Conservation (phyloP, 2,329 filamentous ascomycete species). For the Hortaea sp. region DNA sequence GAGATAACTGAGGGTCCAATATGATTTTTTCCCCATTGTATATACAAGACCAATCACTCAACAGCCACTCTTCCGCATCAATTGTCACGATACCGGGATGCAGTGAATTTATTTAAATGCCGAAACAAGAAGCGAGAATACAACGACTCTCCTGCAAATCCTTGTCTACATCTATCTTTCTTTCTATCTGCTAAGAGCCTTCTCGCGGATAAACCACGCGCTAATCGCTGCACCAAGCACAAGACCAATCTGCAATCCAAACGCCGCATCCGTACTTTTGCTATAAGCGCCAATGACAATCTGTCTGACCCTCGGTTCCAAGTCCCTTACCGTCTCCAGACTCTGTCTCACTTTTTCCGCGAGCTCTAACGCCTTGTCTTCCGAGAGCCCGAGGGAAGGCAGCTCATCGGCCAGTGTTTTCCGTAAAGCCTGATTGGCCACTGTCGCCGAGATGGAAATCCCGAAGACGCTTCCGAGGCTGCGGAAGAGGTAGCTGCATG, state of each 20-base stretch:
- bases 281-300: constrained; percentile 60
- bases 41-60: no score
- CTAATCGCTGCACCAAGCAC: constrained; percentile 39
- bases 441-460: constrained; percentile 59
- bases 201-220: constrained; percentile 38
- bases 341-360: constrained; percentile 60
- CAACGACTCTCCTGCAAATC: no score
- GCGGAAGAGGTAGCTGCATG: constrained; percentile 73
- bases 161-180: not conserved
- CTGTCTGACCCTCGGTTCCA: constrained; percentile 50
- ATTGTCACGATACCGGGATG: no score
- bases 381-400: constrained; percentile 31
- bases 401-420: constrained; percentile 45
- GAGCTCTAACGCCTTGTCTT: constrained; percentile 53
- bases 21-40: no score
- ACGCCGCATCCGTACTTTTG: constrained; percentile 42
- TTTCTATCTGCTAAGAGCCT: constrained; percentile 18
- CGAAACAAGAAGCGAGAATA: no score
- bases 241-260: constrained; percentile 41
- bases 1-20: no score
- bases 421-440: constrained; percentile 60
- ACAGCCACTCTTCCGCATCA: no score
- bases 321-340: constrained; percentile 55
- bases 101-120: no score
- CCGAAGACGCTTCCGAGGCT: constrained; percentile 58